Conservation (phyloP, 78 protist genomes). For the Dictyostelium capitatum region DNA sequence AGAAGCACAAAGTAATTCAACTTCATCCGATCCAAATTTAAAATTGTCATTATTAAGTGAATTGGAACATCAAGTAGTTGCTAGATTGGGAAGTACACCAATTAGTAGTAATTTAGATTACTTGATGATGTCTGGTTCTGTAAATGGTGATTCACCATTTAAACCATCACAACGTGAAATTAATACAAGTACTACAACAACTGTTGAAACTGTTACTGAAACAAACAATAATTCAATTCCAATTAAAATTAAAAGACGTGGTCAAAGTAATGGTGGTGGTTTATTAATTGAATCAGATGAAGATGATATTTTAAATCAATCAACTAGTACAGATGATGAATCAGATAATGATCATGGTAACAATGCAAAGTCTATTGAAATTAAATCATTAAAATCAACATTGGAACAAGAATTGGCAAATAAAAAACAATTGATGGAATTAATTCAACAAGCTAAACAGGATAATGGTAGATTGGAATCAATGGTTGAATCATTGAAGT, state of each 20-base stretch:
- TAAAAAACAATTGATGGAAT: not conserved
- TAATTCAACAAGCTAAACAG: not conserved
- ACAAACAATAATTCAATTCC: not conserved
- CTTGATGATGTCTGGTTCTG: too few species aligned
- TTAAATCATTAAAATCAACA: not conserved
- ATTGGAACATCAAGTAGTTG: constrained; percentile 66
- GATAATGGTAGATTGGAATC: constrained; percentile 2
- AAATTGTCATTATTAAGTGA: constrained; percentile 55
- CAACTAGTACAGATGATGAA: not conserved
- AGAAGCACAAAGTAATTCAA: constrained; percentile 6
- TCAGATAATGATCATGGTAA: not conserved
- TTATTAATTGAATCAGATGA: not conserved
- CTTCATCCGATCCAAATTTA: constrained; percentile 47
- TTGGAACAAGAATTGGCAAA: not conserved
- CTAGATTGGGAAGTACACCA: constrained; percentile 47
- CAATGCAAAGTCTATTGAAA: not conserved
- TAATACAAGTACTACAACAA: not conserved
- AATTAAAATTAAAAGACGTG: too few species aligned
- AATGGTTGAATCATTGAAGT: not conserved
- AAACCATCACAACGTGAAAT: not conserved
- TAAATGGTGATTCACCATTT: too few species aligned
- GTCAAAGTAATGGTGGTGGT: constrained; percentile 15
- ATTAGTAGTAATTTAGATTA: too few species aligned
- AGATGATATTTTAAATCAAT: not conserved
- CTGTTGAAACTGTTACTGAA: not conserved